Evolutionary conservation across 2,329 filamentous ascomycete species (phyloP).

Genomic region (Sporothrix luriei): DNA sequence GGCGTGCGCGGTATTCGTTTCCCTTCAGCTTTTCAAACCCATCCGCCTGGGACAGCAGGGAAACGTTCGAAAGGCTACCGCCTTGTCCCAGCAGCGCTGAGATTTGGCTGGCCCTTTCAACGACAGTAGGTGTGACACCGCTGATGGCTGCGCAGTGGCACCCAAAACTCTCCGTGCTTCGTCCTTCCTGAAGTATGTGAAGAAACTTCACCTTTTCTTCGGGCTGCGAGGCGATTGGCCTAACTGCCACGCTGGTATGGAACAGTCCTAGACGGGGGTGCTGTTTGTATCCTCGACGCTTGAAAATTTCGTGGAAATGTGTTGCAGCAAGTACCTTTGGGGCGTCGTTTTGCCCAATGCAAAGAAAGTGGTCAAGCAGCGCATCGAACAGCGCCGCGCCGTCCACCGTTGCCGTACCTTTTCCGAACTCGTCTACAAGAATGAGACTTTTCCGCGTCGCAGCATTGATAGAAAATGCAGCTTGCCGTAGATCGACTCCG

Average conservation of each 20-base stretch:
- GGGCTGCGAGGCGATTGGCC: constrained; percentile 52
- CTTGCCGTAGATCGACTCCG: constrained; percentile 82
- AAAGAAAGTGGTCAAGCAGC: constrained; percentile 59
- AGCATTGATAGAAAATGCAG: constrained; percentile 73
- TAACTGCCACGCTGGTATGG: constrained; percentile 71
- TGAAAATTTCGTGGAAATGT: constrained; percentile 73
- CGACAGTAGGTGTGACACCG: constrained; percentile 71
- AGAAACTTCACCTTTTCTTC: constrained; percentile 72
- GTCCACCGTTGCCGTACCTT: constrained; percentile 62
- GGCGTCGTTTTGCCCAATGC: constrained; percentile 46
- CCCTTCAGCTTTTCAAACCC: constrained; percentile 69
- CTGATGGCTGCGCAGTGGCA: constrained; percentile 84
- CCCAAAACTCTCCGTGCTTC: constrained; percentile 80
- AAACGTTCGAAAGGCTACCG: constrained; percentile 74
- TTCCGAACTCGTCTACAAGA: constrained; percentile 89
- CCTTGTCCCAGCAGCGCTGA: constrained; percentile 68
- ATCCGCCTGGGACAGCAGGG: constrained; percentile 63
- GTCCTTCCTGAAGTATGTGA: constrained; percentile 68
- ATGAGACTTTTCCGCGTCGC: constrained; percentile 77
- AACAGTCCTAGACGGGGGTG: constrained; percentile 59
- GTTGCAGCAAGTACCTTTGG: constrained; percentile 65
- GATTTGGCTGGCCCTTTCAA: constrained; percentile 75
- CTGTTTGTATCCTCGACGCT: constrained; percentile 59
- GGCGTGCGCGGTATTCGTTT: constrained; percentile 64
- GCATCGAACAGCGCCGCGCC: constrained; percentile 62